phyloP scores from a whole-genome alignment of 192 early-diverging fungal genomes.

The Dimargaris verticillata region DNA sequence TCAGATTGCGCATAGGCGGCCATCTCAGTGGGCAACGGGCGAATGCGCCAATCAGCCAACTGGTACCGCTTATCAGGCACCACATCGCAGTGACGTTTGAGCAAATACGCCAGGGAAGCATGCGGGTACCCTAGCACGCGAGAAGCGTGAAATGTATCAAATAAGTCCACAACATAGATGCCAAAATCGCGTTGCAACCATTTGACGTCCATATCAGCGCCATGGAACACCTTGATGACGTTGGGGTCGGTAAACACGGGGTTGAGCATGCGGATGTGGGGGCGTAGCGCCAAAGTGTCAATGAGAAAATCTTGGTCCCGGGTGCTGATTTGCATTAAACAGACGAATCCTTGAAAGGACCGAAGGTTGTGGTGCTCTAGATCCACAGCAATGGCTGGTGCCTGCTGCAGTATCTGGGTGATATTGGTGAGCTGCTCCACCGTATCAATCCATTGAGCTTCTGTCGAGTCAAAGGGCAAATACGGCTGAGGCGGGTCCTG shows the following conservation, averaged over 20 bases:
- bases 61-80: slow-evolving; percentile 88
- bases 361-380: slow-evolving; percentile 92
- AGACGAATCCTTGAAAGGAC: slow-evolving; percentile 87
- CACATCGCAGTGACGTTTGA: slow-evolving; percentile 60
- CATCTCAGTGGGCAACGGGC: slow-evolving; percentile 90
- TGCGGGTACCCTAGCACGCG: slow-evolving; percentile 61
- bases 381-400: slow-evolving; percentile 78
- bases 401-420: slow-evolving; percentile 39
- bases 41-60: slow-evolving; percentile 91
- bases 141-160: slow-evolving; percentile 92
- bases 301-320: slow-evolving; percentile 77
- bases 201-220: slow-evolving; percentile 85
- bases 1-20: slow-evolving; percentile 79
- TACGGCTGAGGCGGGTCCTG: slow-evolving; percentile 30
- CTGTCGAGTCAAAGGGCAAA: slow-evolving; percentile 42
- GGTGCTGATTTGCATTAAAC: slow-evolving; percentile 85
- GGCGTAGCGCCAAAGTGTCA: slow-evolving; percentile 70
- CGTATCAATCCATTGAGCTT: slow-evolving; percentile 73
- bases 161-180: slow-evolving; percentile 86
- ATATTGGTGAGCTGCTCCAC: slow-evolving; percentile 43
- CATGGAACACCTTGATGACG: slow-evolving; percentile 86
- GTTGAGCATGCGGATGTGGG: slow-evolving; percentile 59
- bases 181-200: slow-evolving; percentile 99
- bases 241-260: slow-evolving; percentile 69
- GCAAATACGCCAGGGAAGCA: slow-evolving; percentile 68